Percentiles rank a stretch among this genome's conserved stretches.
Evolutionary conservation across 345 rosid species (phyloP).

Genomic region (Pistacia atlantica): DNA sequence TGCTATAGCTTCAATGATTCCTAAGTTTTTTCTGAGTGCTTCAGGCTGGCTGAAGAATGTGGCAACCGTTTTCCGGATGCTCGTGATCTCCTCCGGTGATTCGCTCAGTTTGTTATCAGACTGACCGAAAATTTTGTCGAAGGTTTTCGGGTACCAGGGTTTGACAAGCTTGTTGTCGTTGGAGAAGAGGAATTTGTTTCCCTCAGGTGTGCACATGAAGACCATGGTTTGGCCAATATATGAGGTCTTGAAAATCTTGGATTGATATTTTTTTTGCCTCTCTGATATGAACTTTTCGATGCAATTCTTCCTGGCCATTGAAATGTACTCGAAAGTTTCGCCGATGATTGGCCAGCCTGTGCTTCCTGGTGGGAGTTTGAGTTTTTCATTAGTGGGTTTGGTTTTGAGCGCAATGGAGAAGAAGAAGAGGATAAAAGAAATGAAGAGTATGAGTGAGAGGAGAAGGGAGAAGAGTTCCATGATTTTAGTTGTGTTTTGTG

Average conservation of each 20-base stretch:
- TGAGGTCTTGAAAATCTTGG: neutral
- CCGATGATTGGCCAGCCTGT: constrained; percentile 26
- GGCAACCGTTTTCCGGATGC: neutral
- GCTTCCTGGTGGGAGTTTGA: constrained; percentile 15
- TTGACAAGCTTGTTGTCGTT: constrained; percentile 7
- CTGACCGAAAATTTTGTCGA: neutral
- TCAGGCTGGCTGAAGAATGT: neutral
- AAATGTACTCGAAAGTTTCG: constrained; percentile 4
- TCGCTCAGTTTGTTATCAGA: neutral
- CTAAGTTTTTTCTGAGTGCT: neutral
- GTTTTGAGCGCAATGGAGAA: neutral
- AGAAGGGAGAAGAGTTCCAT: neutral
- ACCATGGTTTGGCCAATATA: neutral
- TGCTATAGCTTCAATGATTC: neutral
- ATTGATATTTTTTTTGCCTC: neutral
- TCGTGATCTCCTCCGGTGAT: neutral
- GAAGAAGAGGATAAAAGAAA: neutral
- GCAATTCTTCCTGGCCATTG: neutral
- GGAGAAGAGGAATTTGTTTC: constrained; percentile 24
- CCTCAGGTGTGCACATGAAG: constrained; percentile 14
- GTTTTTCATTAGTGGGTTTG: neutral
- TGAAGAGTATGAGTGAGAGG: neutral
- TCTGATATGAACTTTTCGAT: constrained; percentile 19
- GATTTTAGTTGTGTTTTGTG: neutral
- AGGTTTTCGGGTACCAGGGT: constrained; percentile 15